Evolutionary conservation across 1,284 basidiomycete genomes (phyloP).

Genomic region (Apiotrichum gracile): DNA sequence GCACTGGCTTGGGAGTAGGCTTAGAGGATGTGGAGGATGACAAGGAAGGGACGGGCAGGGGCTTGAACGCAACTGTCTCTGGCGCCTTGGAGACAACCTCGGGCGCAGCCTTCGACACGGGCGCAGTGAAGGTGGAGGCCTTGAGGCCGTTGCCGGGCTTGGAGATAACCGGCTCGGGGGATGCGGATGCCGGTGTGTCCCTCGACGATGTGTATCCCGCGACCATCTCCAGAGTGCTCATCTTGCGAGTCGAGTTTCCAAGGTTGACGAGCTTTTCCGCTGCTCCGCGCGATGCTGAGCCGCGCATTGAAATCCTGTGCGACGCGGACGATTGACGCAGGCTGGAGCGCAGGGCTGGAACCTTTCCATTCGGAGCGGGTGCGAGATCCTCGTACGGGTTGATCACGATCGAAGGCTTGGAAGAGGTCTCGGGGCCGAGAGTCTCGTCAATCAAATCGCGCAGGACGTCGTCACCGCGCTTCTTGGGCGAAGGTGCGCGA

Average conservation of each 20-base stretch:
- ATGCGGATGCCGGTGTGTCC: too few relatives aligned
- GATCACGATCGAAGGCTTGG: slow-evolving; percentile 26
- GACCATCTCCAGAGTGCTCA: slow-evolving; percentile 22
- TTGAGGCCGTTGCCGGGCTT: not conserved
- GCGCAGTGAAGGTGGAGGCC: not conserved
- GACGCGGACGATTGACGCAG: slow-evolving; percentile 7
- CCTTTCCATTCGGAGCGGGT: slow-evolving; percentile 4
- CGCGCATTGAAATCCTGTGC: slow-evolving; percentile 4
- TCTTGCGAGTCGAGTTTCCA: slow-evolving; percentile 7
- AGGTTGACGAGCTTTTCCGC: slow-evolving; percentile 32
- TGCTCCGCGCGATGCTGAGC: slow-evolving; percentile 33
- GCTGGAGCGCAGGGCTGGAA: not conserved
- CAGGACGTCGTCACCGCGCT: slow-evolving; percentile 36
- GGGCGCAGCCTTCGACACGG: not conserved
- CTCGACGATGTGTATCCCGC: slow-evolving; percentile 9
- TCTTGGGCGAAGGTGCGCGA: slow-evolving; percentile 1
- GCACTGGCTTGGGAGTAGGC: not conserved
- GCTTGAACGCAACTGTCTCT: slow-evolving; percentile 12
- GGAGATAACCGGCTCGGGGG: not conserved
- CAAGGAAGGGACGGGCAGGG: slow-evolving; percentile 8
- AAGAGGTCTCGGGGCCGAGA: slow-evolving; percentile 20
- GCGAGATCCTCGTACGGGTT: slow-evolving; percentile 35
- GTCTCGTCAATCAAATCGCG: slow-evolving; percentile 33
- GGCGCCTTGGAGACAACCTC: not conserved
- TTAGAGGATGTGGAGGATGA: slow-evolving; percentile 9